Evolutionary conservation across 306 rosid genomes (phyloP).

Genomic region (Phaseolus lunatus): DNA sequence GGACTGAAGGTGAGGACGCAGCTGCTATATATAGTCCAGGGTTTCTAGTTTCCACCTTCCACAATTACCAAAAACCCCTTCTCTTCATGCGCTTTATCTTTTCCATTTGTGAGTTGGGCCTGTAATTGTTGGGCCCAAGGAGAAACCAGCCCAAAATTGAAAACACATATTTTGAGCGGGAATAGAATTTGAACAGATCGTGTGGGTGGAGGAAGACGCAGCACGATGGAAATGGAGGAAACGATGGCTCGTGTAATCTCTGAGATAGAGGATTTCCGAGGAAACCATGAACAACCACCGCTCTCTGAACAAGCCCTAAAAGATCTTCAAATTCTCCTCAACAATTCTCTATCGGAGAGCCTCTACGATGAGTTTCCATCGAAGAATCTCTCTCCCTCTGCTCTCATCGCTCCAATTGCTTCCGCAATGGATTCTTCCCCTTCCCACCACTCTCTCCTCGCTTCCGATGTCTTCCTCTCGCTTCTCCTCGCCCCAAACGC

Average conservation of each 20-base stretch:
- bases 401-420: constrained; percentile 62
- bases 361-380: constrained; percentile 54
- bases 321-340: constrained; percentile 68
- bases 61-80: neutral
- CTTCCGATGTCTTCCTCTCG: constrained; percentile 76
- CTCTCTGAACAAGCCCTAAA: constrained; percentile 64
- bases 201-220: neutral
- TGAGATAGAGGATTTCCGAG: constrained; percentile 67
- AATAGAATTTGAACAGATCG: neutral
- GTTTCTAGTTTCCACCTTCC: constrained; percentile 35
- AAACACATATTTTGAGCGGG: constrained; percentile 15
- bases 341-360: constrained; percentile 40
- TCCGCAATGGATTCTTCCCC: constrained; percentile 79
- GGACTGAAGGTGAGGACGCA: fast-evolving
- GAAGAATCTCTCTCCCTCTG: constrained; percentile 58
- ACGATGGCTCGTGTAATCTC: constrained; percentile 61
- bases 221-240: constrained; percentile 51
- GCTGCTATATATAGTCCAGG: constrained; percentile 60
- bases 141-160: neutral
- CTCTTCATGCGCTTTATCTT: neutral
- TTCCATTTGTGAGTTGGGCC: neutral
- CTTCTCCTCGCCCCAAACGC: constrained; percentile 73
- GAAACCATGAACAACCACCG: constrained; percentile 46
- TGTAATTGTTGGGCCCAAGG: neutral
- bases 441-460: constrained; percentile 59